phyloP scores from a whole-genome alignment of 257 asterid species.

The Petunia secreta region DNA sequence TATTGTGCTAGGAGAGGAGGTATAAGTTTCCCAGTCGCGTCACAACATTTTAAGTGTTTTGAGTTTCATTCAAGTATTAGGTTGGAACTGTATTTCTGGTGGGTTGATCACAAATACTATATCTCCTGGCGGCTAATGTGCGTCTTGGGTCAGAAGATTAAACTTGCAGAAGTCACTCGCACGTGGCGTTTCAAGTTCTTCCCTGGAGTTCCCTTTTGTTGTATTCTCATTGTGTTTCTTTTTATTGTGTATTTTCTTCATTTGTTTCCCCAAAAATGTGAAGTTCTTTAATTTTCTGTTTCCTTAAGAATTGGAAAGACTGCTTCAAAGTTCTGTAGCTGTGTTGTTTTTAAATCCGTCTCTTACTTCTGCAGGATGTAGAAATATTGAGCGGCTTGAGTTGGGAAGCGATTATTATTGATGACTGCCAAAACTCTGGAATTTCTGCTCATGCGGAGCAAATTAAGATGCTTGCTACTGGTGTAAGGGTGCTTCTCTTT shows the following conservation, averaged over 20 bases:
- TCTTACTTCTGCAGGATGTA: constrained; percentile 54
- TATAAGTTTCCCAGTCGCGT: neutral
- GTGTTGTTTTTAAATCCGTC: constrained; percentile 19
- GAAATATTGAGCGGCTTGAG: constrained; percentile 45
- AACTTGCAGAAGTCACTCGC: constrained; percentile 8
- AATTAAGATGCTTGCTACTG: constrained; percentile 51
- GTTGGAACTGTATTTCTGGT: neutral
- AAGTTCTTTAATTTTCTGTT: constrained; percentile 9
- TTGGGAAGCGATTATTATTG: constrained; percentile 66
- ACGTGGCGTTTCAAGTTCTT: neutral
- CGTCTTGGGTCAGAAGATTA: constrained; percentile 1
- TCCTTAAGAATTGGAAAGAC: neutral
- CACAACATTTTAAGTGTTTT: constrained; percentile 6
- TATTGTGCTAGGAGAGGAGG: neutral
- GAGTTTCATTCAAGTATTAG: neutral
- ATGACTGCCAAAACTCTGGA: constrained; percentile 49
- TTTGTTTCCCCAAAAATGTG: neutral
- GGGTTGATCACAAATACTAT: neutral
- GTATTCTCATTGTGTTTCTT: neutral
- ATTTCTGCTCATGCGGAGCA: constrained; percentile 40
- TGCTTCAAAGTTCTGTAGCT: constrained; percentile 15
- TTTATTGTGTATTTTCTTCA: neutral
- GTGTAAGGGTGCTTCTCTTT: constrained; percentile 54
- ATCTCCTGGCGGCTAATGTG: constrained; percentile 14
- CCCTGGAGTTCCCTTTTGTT: constrained; percentile 12